Evolutionary conservation across 805 yeast species (phyloP), one percentile per base, ranked within the genome.

Genomic region (Blastobotrys chiropterorum): DNA sequence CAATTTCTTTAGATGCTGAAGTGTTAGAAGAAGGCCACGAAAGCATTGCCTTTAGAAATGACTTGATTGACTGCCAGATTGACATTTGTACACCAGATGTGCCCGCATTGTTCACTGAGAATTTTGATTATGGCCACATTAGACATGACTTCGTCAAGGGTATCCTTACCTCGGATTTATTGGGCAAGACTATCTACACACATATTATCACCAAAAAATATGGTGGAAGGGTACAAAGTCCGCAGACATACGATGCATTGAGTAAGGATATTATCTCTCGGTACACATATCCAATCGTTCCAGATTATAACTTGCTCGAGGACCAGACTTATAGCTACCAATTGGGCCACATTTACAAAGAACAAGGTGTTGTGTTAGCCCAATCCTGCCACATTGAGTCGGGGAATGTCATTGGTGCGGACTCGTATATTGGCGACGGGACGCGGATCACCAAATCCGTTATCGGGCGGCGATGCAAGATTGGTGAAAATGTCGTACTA

Each of bases 71-170:
- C 72, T 94, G 99, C 67, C 94, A 86, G 66, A 90, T 94, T 51
- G 99, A 94, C 70, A 89, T 94, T 55, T 94, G 99, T 69, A 78
- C 97, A 4, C 89, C 95, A 1, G 89, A 84, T 58, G 97, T 94
- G 8, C 97, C 97, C 1, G 94, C 95, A 14, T 84, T 92, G 55
- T 94, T 92, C 72, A 95, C 89, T 62, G 99, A 94, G 63, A 92
- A 94, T 67, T 94, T 94, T 62, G 99, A 94, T 71, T 94, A 90
- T 67, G 97, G 92, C 67, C 73, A 80, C 49, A 73, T 92, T 56
- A 79, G 99, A 67, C 75, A 79, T 38, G 98, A 94, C 69, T 94
- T 92, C 64, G 86, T 92, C 30, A 85, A 81, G 60, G 97, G 98
- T 50, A 94, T 92, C 21, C 74, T 94, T 54, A 84, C 94, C 14